A percentile compares a stretch with the other conserved stretches of the same genome.
These are phyloP conservation scores for Apiospora malaysiana DNA, from an alignment of 2,329 filamentous ascomycete genomes.

Conservation along the genomic window DNA sequence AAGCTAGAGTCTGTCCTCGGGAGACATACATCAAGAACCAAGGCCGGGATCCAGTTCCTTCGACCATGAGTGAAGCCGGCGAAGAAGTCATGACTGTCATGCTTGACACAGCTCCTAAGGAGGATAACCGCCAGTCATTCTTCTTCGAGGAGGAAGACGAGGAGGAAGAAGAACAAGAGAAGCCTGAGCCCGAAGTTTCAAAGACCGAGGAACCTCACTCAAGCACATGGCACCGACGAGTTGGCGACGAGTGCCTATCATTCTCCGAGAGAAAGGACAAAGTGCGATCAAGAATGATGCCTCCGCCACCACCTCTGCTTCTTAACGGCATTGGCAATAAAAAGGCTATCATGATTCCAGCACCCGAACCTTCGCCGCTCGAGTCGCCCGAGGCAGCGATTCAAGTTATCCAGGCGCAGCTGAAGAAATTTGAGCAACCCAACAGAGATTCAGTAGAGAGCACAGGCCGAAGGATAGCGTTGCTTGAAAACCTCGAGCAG, in stretches of 20 bases:
- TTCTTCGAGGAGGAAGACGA: conserved; percentile 36
- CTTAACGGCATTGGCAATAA: conserved; percentile 50
- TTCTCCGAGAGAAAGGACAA: conserved; percentile 61
- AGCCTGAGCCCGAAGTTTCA: conserved; percentile 27
- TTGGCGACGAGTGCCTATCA: conserved; percentile 63
- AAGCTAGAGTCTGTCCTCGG: conserved; percentile 47
- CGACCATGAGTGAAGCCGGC: conserved; percentile 20
- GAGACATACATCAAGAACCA: conserved; percentile 46
- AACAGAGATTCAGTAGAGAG: conserved; percentile 44
- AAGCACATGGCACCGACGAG: conserved; percentile 58
- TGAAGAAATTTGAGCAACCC: conserved; percentile 54
- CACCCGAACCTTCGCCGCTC: conserved; percentile 57
- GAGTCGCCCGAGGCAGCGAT: conserved; percentile 58
- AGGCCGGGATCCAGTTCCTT: conserved; percentile 17
- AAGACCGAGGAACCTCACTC: conserved; percentile 25
- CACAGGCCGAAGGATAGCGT: conserved; percentile 50
- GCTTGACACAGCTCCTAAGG: conserved; percentile 45
- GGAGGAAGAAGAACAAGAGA: conserved; percentile 33
- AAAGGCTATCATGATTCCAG: conserved; percentile 50
- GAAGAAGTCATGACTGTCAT: conserved; percentile 50
- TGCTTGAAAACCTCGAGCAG: conserved; percentile 64
- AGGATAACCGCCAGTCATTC: conserved; percentile 35
- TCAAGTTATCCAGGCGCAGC: conserved; percentile 56
- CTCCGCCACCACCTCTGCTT: conserved; percentile 61
- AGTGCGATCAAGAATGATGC: conserved; percentile 55